Percentiles rank a stretch among this genome's conserved stretches.
Evolutionary conservation across 148 eudicot species (phyloP).

Genomic region (Vaccinium corymbosum): DNA sequence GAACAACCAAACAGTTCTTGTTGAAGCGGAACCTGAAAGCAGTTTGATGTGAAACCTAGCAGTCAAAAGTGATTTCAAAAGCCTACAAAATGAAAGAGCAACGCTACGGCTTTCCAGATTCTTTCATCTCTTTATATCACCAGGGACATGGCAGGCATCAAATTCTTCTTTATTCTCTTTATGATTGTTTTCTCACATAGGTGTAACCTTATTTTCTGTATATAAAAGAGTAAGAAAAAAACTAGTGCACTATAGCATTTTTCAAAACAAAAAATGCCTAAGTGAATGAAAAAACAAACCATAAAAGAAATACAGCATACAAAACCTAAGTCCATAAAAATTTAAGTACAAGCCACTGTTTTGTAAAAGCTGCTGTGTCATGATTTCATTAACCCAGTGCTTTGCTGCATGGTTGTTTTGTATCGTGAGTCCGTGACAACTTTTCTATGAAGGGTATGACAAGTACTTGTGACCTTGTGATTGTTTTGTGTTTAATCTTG

Average conservation of each 20-base stretch:
- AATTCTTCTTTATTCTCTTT: not conserved
- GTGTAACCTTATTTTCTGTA: not conserved
- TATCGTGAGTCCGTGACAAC: not conserved
- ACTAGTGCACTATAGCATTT: not conserved
- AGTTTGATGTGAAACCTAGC: conserved; percentile 3
- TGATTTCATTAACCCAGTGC: not conserved
- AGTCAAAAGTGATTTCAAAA: not conserved
- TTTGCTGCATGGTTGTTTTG: not conserved
- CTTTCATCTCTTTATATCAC: not conserved
- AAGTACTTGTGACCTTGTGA: not conserved
- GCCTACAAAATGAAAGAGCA: not conserved
- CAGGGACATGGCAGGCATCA: not conserved
- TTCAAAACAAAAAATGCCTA: not conserved
- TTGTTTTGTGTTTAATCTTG: not conserved
- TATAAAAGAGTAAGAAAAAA: not conserved
- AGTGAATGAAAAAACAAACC: not conserved
- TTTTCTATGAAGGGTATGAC: not conserved
- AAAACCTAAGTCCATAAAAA: not conserved
- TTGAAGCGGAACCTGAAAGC: conserved; percentile 59
- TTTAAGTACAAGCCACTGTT: not conserved
- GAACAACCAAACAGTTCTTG: conserved; percentile 70
- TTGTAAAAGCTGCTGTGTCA: not conserved
- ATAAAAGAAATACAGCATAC: not conserved
- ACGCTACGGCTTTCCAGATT: not conserved
- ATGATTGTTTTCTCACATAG: not conserved